Percentiles rank a stretch among this genome's conserved stretches.
phyloP scores from a whole-genome alignment of 176 grass and related monocot species.

The Microstegium vimineum region DNA sequence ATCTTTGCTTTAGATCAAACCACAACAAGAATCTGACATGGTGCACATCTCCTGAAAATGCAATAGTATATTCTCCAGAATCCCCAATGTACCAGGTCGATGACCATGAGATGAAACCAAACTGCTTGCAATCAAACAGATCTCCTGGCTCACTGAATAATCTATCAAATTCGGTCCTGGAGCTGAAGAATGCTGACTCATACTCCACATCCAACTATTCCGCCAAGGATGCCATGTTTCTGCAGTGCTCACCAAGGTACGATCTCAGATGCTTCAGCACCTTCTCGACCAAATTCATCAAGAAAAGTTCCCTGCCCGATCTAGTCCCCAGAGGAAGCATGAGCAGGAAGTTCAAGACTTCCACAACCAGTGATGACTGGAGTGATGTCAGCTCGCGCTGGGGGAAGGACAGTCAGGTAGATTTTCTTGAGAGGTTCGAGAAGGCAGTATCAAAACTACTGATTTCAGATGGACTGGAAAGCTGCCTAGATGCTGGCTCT shows the following conservation, averaged over 20 bases:
- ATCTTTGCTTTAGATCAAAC: conserved; percentile 32
- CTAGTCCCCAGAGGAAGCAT: conserved; percentile 69
- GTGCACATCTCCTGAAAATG: conserved; percentile 51
- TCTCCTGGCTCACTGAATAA: conserved; percentile 54
- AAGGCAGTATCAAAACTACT: conserved; percentile 71
- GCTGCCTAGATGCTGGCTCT: conserved; percentile 54
- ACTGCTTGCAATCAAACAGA: conserved; percentile 51
- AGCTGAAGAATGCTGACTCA: conserved; percentile 42
- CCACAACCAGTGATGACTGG: conserved; percentile 64
- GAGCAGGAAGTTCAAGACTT: conserved; percentile 55
- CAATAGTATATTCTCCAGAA: conserved; percentile 54
- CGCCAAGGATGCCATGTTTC: conserved; percentile 37
- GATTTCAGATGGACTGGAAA: conserved; percentile 49
- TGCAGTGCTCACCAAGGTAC: conserved; percentile 44
- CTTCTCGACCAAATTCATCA: conserved; percentile 78
- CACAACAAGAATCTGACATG: conserved; percentile 59
- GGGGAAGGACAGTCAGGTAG: conserved; percentile 58
- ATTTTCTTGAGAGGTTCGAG: conserved; percentile 76
- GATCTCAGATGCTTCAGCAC: conserved; percentile 87
- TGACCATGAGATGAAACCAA: conserved; percentile 27
- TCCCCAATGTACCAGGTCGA: conserved; percentile 42
- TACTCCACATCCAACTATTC: conserved; percentile 33
- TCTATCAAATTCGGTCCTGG: conserved; percentile 55
- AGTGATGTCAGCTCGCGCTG: conserved; percentile 59
- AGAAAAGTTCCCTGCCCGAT: conserved; percentile 51